Evolutionary conservation across 2,329 filamentous ascomycete species (phyloP).

Genomic region (Cryphonectria naterciae): DNA sequence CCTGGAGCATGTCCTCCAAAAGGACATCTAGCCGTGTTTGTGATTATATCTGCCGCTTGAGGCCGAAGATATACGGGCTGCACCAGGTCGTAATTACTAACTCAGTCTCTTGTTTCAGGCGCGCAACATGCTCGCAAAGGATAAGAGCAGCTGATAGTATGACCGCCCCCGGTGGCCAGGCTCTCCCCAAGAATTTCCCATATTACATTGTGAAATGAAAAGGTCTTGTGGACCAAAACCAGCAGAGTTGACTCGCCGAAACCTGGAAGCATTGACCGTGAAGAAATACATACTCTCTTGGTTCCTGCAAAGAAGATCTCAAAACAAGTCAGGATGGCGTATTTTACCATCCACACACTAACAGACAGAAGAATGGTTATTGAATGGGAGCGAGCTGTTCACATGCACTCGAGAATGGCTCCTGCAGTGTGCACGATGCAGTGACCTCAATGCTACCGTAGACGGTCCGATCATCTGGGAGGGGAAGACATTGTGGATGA

Average conservation of each 20-base stretch:
- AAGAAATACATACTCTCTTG: background rate
- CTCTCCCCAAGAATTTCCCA: too few species aligned
- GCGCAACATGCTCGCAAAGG: too few species aligned
- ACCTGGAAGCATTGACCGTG: background rate
- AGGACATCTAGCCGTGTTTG: background rate
- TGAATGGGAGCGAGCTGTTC: background rate
- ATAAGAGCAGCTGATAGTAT: too few species aligned
- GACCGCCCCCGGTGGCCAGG: too few species aligned
- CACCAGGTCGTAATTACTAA: background rate
- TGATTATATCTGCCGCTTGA: background rate
- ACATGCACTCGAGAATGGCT: background rate
- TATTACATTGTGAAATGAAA: too few species aligned
- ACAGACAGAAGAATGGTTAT: background rate
- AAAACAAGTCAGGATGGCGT: too few species aligned
- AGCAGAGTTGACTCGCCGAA: too few species aligned
- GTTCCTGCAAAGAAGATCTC: background rate
- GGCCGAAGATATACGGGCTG: background rate
- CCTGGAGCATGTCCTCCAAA: background rate
- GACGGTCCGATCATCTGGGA: background rate
- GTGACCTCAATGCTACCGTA: background rate
- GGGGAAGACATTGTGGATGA: background rate
- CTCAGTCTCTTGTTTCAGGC: too few species aligned
- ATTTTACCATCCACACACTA: background rate
- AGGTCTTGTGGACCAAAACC: too few species aligned
- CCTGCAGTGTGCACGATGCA: background rate